These are phyloP conservation scores for Panicum miliaceum DNA, from an alignment of 176 grass and related monocot genomes.

Conservation along the genomic window DNA sequence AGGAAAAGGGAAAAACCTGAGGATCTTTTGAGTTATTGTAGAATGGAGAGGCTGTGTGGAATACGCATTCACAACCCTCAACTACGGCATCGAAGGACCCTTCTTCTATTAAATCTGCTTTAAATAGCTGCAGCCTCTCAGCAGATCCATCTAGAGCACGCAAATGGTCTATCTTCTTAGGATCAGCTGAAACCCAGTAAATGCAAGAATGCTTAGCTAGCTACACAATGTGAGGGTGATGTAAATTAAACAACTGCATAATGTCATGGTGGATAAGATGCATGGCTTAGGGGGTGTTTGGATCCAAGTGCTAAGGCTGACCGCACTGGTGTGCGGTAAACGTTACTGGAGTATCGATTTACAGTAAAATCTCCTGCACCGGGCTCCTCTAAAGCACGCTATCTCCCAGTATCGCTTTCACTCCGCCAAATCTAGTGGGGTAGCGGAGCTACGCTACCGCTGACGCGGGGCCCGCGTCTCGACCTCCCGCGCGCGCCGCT, in stretches of 20 bases:
- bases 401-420: no score
- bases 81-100: constrained; percentile 46
- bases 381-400: no score
- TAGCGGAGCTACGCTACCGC: no score
- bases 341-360: no score
- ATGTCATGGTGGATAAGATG: background rate
- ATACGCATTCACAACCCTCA: constrained; percentile 54
- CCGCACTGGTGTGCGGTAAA: no score
- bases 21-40: constrained; percentile 38
- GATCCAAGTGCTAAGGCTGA: no score
- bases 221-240: background rate
- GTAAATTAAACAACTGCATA: background rate
- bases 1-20: constrained; percentile 33
- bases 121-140: constrained; percentile 47
- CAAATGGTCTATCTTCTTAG: constrained; percentile 50
- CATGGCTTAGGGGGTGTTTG: no score
- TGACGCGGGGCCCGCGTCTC: no score
- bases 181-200: constrained; percentile 42
- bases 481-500: no score
- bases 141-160: constrained; percentile 45
- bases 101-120: constrained; percentile 51
- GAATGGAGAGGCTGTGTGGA: constrained; percentile 56
- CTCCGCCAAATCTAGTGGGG: no score
- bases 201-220: background rate
- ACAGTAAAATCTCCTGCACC: no score